phyloP scores from a whole-genome alignment of 2,329 filamentous ascomycete species.

The Aspergillus neotritici region DNA sequence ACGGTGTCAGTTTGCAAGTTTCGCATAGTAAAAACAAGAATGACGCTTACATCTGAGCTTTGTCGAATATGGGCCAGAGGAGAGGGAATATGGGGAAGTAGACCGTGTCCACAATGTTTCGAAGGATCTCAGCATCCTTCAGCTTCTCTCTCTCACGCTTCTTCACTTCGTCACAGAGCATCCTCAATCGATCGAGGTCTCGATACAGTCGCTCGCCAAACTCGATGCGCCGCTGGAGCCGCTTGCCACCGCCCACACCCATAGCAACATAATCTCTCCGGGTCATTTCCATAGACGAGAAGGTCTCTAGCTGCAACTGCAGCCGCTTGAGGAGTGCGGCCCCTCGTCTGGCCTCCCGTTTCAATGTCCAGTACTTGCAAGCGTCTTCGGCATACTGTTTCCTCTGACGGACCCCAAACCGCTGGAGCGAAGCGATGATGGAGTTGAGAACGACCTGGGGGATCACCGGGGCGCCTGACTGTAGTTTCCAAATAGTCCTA shows the following conservation, averaged over 20 bases:
- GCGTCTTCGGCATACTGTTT: slow-evolving; percentile 91
- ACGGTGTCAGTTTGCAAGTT: slow-evolving; percentile 13
- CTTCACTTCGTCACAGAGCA: slow-evolving; percentile 65
- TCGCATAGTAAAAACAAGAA: not conserved
- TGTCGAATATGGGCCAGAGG: slow-evolving; percentile 71
- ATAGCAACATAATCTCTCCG: slow-evolving; percentile 92
- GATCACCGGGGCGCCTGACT: slow-evolving; percentile 90
- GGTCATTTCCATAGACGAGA: slow-evolving; percentile 95
- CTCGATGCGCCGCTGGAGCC: slow-evolving; percentile 75
- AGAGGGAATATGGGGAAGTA: slow-evolving; percentile 84
- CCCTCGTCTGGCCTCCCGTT: slow-evolving; percentile 84
- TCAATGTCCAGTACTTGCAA: slow-evolving; percentile 96
- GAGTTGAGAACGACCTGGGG: slow-evolving; percentile 81
- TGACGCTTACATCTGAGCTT: slow-evolving; percentile 68
- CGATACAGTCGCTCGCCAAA: slow-evolving; percentile 63
- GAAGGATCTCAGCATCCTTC: slow-evolving; percentile 68
- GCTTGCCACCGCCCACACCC: slow-evolving; percentile 74
- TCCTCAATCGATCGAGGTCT: slow-evolving; percentile 71
- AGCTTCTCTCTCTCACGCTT: slow-evolving; percentile 73
- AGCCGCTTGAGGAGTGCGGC: slow-evolving; percentile 88
- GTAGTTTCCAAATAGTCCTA: slow-evolving; percentile 81
- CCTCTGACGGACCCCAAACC: slow-evolving; percentile 77
- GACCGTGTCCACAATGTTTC: slow-evolving; percentile 74
- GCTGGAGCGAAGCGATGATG: slow-evolving; percentile 74
- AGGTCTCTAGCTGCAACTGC: slow-evolving; percentile 91